Percentiles rank a stretch among this genome's conserved stretches.
These are phyloP conservation scores for Geranium brycei DNA, from an alignment of 345 rosid species.

Conservation along the genomic window DNA sequence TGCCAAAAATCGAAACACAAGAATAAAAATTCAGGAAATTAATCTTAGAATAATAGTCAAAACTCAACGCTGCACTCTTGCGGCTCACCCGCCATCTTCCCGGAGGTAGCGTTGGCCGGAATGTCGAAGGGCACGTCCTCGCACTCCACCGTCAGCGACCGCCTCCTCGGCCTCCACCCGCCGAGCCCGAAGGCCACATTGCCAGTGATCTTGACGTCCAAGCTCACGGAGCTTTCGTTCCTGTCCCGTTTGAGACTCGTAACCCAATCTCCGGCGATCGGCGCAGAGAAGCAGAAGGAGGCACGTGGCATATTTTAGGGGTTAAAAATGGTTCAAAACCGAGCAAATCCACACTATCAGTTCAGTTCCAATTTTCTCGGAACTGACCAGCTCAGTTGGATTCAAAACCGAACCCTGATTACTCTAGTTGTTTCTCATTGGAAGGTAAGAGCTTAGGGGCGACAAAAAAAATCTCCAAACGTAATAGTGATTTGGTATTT, in stretches of 20 bases:
- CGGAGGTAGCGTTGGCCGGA: constrained; percentile 27
- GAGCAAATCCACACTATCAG: no score
- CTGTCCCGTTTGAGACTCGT: constrained; percentile 29
- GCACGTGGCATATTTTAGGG: no score
- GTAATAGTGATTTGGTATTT: no score
- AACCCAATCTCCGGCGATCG: constrained; percentile 22
- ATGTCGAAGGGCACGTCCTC: constrained; percentile 24
- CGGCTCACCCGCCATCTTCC: constrained; percentile 39
- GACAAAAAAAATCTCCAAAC: no score
- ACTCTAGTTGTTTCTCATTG: no score
- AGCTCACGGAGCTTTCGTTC: constrained; percentile 26
- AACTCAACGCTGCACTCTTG: constrained; percentile 24
- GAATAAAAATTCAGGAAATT: no score
- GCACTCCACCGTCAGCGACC: constrained; percentile 37
- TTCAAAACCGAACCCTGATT: no score
- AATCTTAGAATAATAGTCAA: not conserved
- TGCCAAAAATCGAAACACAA: no score
- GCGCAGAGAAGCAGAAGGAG: constrained; percentile 17
- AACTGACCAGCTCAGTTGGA: no score
- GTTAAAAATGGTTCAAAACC: no score
- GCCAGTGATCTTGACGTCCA: constrained; percentile 30
- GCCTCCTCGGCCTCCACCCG: constrained; percentile 34
- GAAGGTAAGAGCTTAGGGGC: no score
- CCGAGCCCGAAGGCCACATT: constrained; percentile 36
- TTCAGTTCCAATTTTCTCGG: no score